Base-by-base conservation (phyloP, 106 monocot species). In the Acanthochlamys bracteata region DNA sequence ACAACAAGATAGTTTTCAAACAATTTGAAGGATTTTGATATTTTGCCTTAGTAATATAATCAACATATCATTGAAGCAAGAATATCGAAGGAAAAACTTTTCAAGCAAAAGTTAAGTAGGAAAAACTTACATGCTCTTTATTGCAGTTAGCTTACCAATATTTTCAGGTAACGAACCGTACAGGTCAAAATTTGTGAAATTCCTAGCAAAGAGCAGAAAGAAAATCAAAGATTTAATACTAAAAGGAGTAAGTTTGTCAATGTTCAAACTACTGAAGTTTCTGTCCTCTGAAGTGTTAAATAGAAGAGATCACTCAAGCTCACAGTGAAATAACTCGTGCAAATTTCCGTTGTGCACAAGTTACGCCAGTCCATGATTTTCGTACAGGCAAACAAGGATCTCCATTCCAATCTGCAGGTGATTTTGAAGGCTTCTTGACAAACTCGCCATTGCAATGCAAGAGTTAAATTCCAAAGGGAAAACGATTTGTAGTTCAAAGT, bases 401-500 rank as follows among this genome's bases (percentile, higher is more conserved):
- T 61, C 89, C 89, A 15, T 20, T 78, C 89, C 89, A 89, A 33
- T 84, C 89, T 7, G 78, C 41, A 16, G 84, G 89, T 16, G 53
- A 24, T 43, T 76, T 71, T 39, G 24, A 23, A 89, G 70, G 61
- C 77, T 75, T 64, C 75, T 81, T 4, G 78, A 84, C 57, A 89
- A 16, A 12, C 53, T 64, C 53, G 72, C 76, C 89, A 88, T 88
- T 14, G 71, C 84, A 55, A 81, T 75, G n/a, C n/a, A n/a, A n/a
- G n/a, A n/a, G n/a, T n/a, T n/a, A n/a, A n/a, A n/a, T n/a, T n/a
- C n/a, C n/a, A n/a, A n/a, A n/a, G n/a, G n/a, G n/a, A n/a, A n/a
- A n/a, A n/a, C n/a, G n/a, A n/a, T n/a, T n/a, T n/a, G n/a, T n/a
- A n/a, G n/a, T n/a, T n/a, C n/a, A n/a, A n/a, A n/a, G n/a, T n/a